phyloP scores from a whole-genome alignment of 164 flowering plant genomes.

The Magnolia kwangsiensis region DNA sequence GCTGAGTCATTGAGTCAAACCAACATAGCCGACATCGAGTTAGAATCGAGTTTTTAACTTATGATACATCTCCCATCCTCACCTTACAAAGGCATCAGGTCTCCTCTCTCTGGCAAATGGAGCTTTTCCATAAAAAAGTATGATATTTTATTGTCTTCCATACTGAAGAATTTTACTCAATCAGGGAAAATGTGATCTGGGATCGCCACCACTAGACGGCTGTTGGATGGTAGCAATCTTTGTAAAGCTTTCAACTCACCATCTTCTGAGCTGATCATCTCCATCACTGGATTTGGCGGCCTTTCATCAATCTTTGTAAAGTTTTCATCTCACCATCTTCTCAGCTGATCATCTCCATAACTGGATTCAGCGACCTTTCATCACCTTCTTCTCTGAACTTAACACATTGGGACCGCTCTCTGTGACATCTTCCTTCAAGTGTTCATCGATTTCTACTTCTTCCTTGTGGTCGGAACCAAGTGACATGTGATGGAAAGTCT shows the following conservation, averaged over 20 bases:
- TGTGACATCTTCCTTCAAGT: slow-evolving; percentile 22
- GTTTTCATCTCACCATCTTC: neutral
- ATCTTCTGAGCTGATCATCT: neutral
- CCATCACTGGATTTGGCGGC: neutral
- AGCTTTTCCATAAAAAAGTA: too few species aligned
- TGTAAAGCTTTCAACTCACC: neutral
- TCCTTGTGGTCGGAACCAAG: slow-evolving; percentile 29
- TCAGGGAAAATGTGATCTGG: too few species aligned
- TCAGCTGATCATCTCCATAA: neutral
- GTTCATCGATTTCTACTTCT: slow-evolving; percentile 41
- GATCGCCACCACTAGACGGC: too few species aligned
- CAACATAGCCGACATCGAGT: too few species aligned
- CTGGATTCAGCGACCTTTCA: neutral
- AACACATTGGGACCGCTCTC: slow-evolving; percentile 12
- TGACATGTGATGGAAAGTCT: slow-evolving; percentile 50
- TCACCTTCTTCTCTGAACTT: slow-evolving; percentile 13
- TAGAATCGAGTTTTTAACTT: too few species aligned
- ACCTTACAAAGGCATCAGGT: too few species aligned
- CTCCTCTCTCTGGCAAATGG: too few species aligned
- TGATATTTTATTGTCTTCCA: too few species aligned
- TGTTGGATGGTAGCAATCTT: too few species aligned
- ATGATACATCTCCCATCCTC: too few species aligned
- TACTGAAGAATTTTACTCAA: too few species aligned
- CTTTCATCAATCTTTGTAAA: neutral
- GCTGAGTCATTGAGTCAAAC: too few species aligned